Evolutionary conservation across 2,329 filamentous ascomycete species (phyloP).

Genomic region (Capronia americana): DNA sequence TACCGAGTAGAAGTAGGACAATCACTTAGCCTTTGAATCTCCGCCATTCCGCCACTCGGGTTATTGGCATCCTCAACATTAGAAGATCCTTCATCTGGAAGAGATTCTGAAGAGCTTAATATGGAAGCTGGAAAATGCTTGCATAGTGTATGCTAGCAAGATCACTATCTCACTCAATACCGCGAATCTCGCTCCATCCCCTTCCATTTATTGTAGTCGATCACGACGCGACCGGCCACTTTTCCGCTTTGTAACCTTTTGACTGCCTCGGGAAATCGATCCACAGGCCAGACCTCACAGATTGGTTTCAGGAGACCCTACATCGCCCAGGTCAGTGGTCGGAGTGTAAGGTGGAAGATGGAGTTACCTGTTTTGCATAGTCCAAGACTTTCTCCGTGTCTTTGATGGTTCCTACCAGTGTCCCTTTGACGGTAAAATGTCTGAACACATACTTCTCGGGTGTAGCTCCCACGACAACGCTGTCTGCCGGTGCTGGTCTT

Average conservation of each 20-base stretch:
- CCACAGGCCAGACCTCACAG: conserved; percentile 56
- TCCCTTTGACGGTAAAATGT: conserved; percentile 33
- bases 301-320: conserved; percentile 59
- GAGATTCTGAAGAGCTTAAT: too few relatives aligned
- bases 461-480: conserved; percentile 10
- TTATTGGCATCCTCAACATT: too few relatives aligned
- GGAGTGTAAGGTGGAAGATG: conserved; percentile 42
- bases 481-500: conserved; percentile 1
- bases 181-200: background rate
- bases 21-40: too few relatives aligned
- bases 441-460: conserved; percentile 20
- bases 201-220: conserved; percentile 56
- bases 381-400: conserved; percentile 29
- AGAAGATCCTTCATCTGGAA: too few relatives aligned
- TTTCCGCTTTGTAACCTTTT: conserved; percentile 58
- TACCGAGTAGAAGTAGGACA: too few relatives aligned
- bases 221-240: conserved; percentile 60
- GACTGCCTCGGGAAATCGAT: conserved; percentile 58
- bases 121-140: too few relatives aligned
- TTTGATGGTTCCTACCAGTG: conserved; percentile 33
- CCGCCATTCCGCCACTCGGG: too few relatives aligned
- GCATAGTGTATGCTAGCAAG: too few relatives aligned
- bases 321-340: conserved; percentile 57
- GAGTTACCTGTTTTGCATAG: conserved; percentile 20
- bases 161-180: background rate